Evolutionary conservation across 2,329 filamentous ascomycete species (phyloP), one percentile per base, ranked within the genome.

Genomic region (Stagonosporopsis rhizophila): DNA sequence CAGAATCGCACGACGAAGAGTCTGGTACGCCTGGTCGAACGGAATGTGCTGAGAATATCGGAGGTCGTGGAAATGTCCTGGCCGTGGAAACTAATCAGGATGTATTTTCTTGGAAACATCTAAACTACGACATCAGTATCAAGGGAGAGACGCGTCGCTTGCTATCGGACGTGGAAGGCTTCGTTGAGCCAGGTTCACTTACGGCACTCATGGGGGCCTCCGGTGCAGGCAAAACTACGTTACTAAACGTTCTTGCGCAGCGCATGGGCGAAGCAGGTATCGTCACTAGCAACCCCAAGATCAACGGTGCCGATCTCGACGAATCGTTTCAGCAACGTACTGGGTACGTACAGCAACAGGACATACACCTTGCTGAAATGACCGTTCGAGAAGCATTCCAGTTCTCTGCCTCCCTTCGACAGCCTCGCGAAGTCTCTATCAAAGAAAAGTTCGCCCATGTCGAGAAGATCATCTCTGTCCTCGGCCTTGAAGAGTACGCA

Each of bases 191-290:
- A 6, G 83, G 83, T 0, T 79, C 23, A 84, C 85, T 83, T n/a
- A 61, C 91, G 6, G 92, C 90, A 39, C 81, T 96, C 2, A 96
- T 96, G 91, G 50, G 50, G 12, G 59, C 55, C 6, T 58, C 60
- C 20, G 91, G 92, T 59, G 92, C 92, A 9, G 92, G 92, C 55
- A 96, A 96, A 75, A 96, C 92, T 0, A 96, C 91, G 1, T 83
- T 96, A 27, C 80, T 96, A 19, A 90, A 96, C 75, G 90, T 90
- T 30, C 39, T 96, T 55, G 92, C 92, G 23, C 89, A 88, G 56
- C 87, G 92, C 71, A 87, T 88, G 14, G 42, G 17, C 28, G 90
- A 89, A 0, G 92, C 92, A 85, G 92, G 92, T 75, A 87, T 95
- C 22, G 89, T 96, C 35, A 87, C 85, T 6, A 92, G 92, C 47